Conservation (phyloP, 2,329 filamentous ascomycete genomes). For the Fusarium sp. region DNA sequence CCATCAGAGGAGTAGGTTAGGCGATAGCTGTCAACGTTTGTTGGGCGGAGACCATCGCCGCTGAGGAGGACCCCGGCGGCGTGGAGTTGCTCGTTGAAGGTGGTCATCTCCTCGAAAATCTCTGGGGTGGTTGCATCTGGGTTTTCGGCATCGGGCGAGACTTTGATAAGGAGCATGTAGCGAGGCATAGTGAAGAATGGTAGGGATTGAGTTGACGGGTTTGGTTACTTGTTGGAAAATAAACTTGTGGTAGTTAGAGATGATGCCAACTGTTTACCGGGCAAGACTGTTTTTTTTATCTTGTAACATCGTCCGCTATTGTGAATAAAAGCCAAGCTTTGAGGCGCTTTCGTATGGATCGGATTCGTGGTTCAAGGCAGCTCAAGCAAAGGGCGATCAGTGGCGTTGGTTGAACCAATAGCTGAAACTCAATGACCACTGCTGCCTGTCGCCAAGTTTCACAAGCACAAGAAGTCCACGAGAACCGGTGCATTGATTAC, state of each 20-base stretch:
- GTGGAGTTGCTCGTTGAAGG: constrained; percentile 46
- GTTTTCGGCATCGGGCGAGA: constrained; percentile 40
- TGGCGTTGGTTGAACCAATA: not conserved
- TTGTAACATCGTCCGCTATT: not conserved
- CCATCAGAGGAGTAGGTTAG: constrained; percentile 41
- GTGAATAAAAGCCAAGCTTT: not conserved
- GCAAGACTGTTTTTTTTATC: not conserved
- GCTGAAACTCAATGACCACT: not conserved
- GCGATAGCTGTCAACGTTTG: constrained; percentile 43
- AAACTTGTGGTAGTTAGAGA: not conserved
- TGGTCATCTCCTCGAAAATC: constrained; percentile 42
- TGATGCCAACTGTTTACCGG: not conserved
- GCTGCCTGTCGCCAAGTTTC: not conserved
- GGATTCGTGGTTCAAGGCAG: not conserved
- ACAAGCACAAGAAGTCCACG: not conserved
- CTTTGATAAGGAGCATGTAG: constrained; percentile 49
- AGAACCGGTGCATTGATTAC: not conserved
- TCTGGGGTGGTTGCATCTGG: constrained; percentile 25
- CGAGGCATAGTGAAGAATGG: constrained; percentile 40
- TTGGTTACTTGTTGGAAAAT: not conserved
- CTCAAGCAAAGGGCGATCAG: not conserved
- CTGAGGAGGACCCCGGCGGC: constrained; percentile 45
- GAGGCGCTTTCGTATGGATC: not conserved
- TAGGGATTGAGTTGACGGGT: not conserved
- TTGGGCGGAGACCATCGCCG: constrained; percentile 44